A percentile compares a stretch with the other conserved stretches of the same genome.
phyloP scores from a whole-genome alignment of 2,329 filamentous ascomycete genomes.

The Curvularia spicifera region DNA sequence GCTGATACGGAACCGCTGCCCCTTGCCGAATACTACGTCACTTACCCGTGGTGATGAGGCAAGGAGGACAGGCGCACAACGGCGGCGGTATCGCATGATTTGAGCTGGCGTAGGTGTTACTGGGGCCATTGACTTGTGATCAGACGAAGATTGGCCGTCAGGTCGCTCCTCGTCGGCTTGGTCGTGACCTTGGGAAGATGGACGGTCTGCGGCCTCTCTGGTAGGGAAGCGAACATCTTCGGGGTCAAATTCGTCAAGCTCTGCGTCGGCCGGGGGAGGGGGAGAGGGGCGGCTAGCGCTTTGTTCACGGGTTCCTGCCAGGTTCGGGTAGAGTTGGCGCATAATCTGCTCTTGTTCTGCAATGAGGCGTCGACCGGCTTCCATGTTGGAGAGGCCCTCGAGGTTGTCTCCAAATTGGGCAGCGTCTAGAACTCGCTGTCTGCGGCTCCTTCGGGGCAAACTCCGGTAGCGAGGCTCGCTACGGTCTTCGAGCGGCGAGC shows the following conservation, averaged over 20 bases:
- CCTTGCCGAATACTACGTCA: conserved; percentile 54
- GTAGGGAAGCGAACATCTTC: conserved; percentile 48
- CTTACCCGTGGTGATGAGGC: conserved; percentile 54
- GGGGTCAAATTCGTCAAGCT: conserved; percentile 48
- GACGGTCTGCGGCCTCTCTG: conserved; percentile 21
- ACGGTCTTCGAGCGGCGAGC: conserved; percentile 73
- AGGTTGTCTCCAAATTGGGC: conserved; percentile 41
- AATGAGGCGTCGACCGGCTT: conserved; percentile 50
- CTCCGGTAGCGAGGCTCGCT: conserved; percentile 55
- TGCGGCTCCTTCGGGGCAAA: conserved; percentile 52
- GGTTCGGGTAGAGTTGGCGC: conserved; percentile 54
- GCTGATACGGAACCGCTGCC: conserved; percentile 54
- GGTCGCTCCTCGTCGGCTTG: conserved; percentile 25
- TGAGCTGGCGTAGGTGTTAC: conserved; percentile 45
- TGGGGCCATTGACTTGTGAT: conserved; percentile 45
- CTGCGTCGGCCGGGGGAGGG: conserved; percentile 33
- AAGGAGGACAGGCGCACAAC: conserved; percentile 56
- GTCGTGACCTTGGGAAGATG: conserved; percentile 31
- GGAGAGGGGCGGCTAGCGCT: conserved; percentile 18
- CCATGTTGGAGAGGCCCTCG: conserved; percentile 37
- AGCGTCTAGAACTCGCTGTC: conserved; percentile 47
- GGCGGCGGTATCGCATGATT: conserved; percentile 54
- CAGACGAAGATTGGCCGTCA: conserved; percentile 27
- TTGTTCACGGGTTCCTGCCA: conserved; percentile 36
- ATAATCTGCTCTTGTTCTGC: conserved; percentile 58